Conservation (phyloP, 805 yeast species). For the Nakazawaea pomicola region DNA sequence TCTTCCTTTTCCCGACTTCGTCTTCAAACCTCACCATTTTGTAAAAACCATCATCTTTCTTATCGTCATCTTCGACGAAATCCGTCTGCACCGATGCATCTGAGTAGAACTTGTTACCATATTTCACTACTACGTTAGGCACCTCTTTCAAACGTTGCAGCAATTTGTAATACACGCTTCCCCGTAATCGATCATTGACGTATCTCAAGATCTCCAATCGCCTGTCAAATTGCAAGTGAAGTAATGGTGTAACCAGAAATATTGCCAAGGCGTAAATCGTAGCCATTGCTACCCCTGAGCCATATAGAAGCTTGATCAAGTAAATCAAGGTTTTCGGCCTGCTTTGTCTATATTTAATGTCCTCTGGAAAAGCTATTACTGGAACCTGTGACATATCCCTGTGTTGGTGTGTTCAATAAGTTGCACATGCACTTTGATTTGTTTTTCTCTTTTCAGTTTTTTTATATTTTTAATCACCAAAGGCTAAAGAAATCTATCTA, state of each 20-base stretch:
- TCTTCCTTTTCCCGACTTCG: neutral
- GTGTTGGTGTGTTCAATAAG: neutral
- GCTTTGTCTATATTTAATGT: constrained; percentile 10
- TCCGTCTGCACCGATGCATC: constrained; percentile 23
- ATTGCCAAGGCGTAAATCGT: constrained; percentile 27
- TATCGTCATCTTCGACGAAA: neutral
- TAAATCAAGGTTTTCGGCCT: constrained; percentile 25
- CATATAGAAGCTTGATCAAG: constrained; percentile 26
- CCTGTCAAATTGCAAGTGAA: constrained; percentile 33
- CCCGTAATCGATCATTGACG: constrained; percentile 25
- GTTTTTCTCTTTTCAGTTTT: neutral
- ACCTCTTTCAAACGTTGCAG: constrained; percentile 25
- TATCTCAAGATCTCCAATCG: constrained; percentile 28
- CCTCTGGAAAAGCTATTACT: constrained; percentile 30
- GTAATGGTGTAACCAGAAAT: constrained; percentile 33
- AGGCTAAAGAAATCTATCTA: too few relatives aligned
- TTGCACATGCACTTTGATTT: neutral
- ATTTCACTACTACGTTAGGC: constrained; percentile 37
- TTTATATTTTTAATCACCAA: neutral
- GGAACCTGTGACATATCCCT: constrained; percentile 16
- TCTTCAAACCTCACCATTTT: constrained; percentile 4
- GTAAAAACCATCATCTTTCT: neutral
- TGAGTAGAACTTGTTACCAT: constrained; percentile 31
- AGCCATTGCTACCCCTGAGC: constrained; percentile 29
- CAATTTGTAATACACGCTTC: constrained; percentile 22